Conservation (phyloP, 768 basidiomycete species). For the Calocera viscosa region DNA sequence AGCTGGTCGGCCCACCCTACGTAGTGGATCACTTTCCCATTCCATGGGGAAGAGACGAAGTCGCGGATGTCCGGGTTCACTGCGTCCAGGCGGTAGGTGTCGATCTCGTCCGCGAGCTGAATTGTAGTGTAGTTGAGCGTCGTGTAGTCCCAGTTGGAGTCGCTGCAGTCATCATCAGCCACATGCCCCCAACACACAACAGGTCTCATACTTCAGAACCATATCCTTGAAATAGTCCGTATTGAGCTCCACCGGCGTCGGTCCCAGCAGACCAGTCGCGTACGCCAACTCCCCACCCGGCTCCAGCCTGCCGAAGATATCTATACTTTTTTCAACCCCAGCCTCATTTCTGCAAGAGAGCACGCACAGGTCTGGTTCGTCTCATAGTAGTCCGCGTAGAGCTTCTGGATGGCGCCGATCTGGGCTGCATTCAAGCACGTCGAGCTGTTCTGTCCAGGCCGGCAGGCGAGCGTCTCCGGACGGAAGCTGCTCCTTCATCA, state of each 20-base stretch:
- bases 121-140: constrained; percentile 10
- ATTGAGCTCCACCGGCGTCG: constrained; percentile 5
- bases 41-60: constrained; percentile 12
- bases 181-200: background rate
- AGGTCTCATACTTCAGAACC: constrained; percentile 24
- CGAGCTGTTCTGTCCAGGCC: constrained; percentile 8
- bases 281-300: constrained; percentile 13
- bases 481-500: constrained; percentile 18
- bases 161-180: background rate
- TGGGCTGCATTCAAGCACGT: constrained; percentile 23
- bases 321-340: background rate
- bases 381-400: constrained; percentile 24
- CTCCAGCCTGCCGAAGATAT: constrained; percentile 8
- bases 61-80: background rate
- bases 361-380: constrained; percentile 21
- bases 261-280: constrained; percentile 4
- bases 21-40: constrained; percentile 24
- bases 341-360: background rate
- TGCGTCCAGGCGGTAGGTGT: constrained; percentile 12
- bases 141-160: constrained; percentile 13
- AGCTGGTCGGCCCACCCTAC: constrained; percentile 22
- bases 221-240: constrained; percentile 19
- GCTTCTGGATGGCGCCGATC: constrained; percentile 22
- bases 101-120: background rate
- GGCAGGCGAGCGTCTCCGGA: constrained; percentile 24